Evolutionary conservation across 345 rosid genomes (phyloP), one percentile per base, ranked within the genome.

Genomic region (Boechera divaricarpa): DNA sequence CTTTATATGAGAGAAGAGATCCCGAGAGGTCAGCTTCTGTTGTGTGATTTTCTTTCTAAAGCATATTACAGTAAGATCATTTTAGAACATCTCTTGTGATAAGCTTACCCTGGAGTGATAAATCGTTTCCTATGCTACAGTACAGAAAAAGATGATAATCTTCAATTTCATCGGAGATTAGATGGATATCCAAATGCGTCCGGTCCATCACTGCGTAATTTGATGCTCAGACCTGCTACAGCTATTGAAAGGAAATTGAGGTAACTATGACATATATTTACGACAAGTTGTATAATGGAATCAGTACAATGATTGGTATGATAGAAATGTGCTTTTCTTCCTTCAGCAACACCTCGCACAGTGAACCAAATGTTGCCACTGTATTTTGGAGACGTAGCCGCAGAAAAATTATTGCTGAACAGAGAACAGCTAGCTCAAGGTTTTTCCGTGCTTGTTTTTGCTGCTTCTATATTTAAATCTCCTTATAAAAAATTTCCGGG

Each of bases 361-460:
- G 94, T 75, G 98, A 92, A 84, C 98, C 98, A 51, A 88, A 94
- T 82, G 82, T 94, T 44, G 92, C 98, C 32, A 88, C 88, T 67
- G 81, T 87, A 55, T 90, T 94, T 79, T 87, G 98, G 95, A 82
- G 96, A 54, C 94, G 94, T 75, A 87, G 96, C 83, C 86, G 98
- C 85, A 86, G 87, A 84, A 96, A 91, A 88, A 95, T 87, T 73
- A 90, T 93, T 84, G 91, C 91, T 36, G 98, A 96, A 79, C 98
- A 90, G 81, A 85, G 97, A 82, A 96, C 98, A 73, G 95, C 97
- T 71, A 96, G 97, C 86, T 96, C 99, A 72, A 93, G 99, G 97
- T 93, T 83, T 72, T 64, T 58, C 60, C 41, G 44, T 76, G 69
- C 77, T 74, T 73, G 69, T 75, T 77, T 36, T 42, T 41, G 48